Evolutionary conservation across 495 filamentous ascomycete species (phyloP), one percentile per base, ranked within the genome.

Genomic region (Aspergillus panamensis): DNA sequence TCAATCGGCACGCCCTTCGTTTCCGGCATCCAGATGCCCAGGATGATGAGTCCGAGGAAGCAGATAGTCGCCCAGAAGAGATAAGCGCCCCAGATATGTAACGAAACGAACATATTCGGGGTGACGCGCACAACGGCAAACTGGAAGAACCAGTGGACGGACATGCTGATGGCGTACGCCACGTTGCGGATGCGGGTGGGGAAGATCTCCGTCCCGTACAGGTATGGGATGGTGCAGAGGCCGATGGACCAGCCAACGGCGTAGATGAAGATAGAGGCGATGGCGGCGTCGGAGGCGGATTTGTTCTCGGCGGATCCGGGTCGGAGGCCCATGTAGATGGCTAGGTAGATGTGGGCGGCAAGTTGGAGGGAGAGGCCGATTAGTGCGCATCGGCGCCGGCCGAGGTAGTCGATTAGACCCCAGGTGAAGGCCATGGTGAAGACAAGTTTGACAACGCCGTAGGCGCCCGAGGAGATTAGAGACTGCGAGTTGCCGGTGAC

Each of bases 111-210:
- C 76, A 79, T 77, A 56, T 76, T 76, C 0, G 73, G 73, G 2
- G 76, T 79, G 16, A 79, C 76, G 6, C 75, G 73, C 16, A 79
- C 76, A 19, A 79, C 75, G 21, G 76, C 75, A 59, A 79, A 79
- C 63, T 77, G 75, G 65, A 77, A 79, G 59, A 76, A 73, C 76
- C 76, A 79, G 57, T 77, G 76, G 29, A 77, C 57, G 0, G 66
- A 66, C 75, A 77, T 79, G 40, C 73, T 77, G 43, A 65, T 55
- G 6, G 73, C 74, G 50, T 79, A 77, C 53, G 73, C 69, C 14
- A 75, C 63, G 51, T 73, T 76, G 25, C 76, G 73, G 56, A 77
- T 76, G 40, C 73, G 69, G 1, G 73, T 79, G 16, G 75, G 75
- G 61, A 78, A 79, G 17, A 79, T 75, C 60, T 79, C 76, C 3